Evolutionary conservation across 352 stramenopile species (phyloP), one percentile per base, ranked within the genome.

Genomic region (Phytophthora pinifolia): DNA sequence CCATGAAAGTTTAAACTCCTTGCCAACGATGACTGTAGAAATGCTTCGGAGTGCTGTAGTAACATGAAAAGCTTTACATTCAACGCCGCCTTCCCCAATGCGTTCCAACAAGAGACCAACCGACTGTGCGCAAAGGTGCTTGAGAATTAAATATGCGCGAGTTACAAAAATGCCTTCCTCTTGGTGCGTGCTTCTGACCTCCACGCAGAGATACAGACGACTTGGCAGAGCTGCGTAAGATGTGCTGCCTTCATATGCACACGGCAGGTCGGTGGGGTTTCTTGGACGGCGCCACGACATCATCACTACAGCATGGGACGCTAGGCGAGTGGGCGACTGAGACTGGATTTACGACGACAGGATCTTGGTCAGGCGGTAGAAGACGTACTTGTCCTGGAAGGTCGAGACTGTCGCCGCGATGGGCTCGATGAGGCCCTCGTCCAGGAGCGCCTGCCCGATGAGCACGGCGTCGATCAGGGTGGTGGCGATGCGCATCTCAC

Each of bases 311-410:
- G 31, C 32, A 38, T 55, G 18, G 4, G 15, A 44, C 32, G 27
- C 43, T 51, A 32, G 14, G 39, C 30, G 37, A 29, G 31, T 31
- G 46, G 48, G 52, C 25, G 42, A 56, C 44, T 50, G 46, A 57
- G 43, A 52, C 43, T 39, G 44, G 22, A 27, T 27, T 67, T 74
- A 86, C 50, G 65, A 54, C 37, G 59, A 55, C 20, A 59, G 63
- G 31, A 80, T 64, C 34, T 76, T 72, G 14, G 68, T 81, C 46
- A 94, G 70, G 20, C 85, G 79, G 52, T 92, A 94, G 64, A 94
- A 92, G 33, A 92, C 79, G 54, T 92, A 92, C 55, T 88, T 88
- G 71, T 92, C 83, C 52, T 94, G 85, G 72, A 94, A 94, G 49
- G 69, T 85, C 20, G 75, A 72, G 42, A 89, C 70, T 27, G 61